Percentiles rank a stretch among this genome's conserved stretches.
Evolutionary conservation across 2,329 filamentous ascomycete genomes (phyloP).

Genomic region (Botrytis paeoniae): DNA sequence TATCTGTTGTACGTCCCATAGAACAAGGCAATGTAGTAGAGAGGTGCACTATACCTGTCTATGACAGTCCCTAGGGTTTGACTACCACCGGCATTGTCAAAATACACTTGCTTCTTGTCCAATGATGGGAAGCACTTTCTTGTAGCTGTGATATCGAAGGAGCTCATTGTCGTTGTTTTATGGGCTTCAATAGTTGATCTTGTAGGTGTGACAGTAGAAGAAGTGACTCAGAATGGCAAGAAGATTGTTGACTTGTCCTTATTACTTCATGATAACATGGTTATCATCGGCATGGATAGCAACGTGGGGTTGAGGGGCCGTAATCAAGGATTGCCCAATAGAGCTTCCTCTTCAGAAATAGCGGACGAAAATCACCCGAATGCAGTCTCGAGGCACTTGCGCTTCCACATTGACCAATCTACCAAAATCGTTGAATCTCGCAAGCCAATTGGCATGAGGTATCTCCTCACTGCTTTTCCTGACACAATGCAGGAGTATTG

Average conservation of each 20-base stretch:
- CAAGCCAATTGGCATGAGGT: conserved; percentile 10
- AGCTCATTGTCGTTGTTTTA: conserved; percentile 27
- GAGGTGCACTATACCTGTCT: conserved; percentile 48
- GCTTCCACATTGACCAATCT: not conserved
- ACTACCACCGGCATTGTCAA: conserved; percentile 77
- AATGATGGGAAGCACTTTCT: conserved; percentile 67
- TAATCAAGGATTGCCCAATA: not conserved
- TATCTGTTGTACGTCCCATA: not conserved
- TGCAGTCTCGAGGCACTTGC: not conserved
- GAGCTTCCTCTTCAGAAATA: conserved; percentile 19
- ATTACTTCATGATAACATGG: conserved; percentile 4
- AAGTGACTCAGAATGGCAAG: not conserved
- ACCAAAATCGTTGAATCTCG: not conserved
- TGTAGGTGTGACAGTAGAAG: not conserved
- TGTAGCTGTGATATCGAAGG: conserved; percentile 54
- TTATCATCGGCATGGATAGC: conserved; percentile 1
- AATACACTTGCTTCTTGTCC: conserved; percentile 62
- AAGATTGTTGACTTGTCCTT: not conserved
- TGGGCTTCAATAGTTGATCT: not conserved
- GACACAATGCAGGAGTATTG: not conserved
- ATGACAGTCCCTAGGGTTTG: conserved; percentile 66
- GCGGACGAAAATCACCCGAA: not conserved
- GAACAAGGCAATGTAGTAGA: not conserved
- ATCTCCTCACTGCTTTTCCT: conserved; percentile 1
- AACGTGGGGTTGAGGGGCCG: conserved; percentile 13